Base-by-base conservation (phyloP, 202 grass and related monocot genomes). In the Panicum virgatum region DNA sequence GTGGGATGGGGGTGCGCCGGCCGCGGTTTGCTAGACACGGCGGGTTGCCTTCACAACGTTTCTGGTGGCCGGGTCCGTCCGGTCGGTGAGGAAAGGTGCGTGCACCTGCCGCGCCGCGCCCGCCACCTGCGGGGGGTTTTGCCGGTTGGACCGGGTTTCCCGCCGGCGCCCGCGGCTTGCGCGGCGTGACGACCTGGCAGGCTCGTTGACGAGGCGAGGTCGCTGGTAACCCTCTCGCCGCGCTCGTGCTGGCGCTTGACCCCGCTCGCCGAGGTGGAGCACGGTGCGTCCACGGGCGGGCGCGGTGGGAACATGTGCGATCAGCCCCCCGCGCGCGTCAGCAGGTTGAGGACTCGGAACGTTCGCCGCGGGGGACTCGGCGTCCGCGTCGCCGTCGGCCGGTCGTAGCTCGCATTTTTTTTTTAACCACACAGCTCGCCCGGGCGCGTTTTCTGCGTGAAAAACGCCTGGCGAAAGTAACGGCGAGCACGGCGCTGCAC, bases 41-140 rank as follows among this genome's bases (percentile, higher is more conserved):
- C 16, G 60, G 36, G 82, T 62, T 46, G 27, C 50, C 70, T 80
- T 63, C 86, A 38, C 77, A 63, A 81, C 77, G 69, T 45, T 37
- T 84, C 25, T 46, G 39, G 59, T 48, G 66, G 56, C 44, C 23
- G 8, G 27, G 22, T 30, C 29, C 42, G 43, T 12, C 13, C 32
- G 76, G 11, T 14, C 5, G 32, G 26, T 7, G 50, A 42, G 6
- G 54, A 60, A 19, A 63, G 38, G 77, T 29, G 27, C 45, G 76
- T 66, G 76, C 20, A 52, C 9, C 70, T 22, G 70, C 69, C 25
- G 29, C 4, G 70, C 69, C 25, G 29, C 4, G 29, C 27, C 46
- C 4, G 8, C 15, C 69, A 73, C 47, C 69, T 3, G 15, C 20
- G 48, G 48, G 16, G 48, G 48, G 0, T 7, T 7, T 60, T 32